Evolutionary conservation across 768 basidiomycete genomes (phyloP), one percentile per base, ranked within the genome.

Genomic region (Termitomyces sp.): DNA sequence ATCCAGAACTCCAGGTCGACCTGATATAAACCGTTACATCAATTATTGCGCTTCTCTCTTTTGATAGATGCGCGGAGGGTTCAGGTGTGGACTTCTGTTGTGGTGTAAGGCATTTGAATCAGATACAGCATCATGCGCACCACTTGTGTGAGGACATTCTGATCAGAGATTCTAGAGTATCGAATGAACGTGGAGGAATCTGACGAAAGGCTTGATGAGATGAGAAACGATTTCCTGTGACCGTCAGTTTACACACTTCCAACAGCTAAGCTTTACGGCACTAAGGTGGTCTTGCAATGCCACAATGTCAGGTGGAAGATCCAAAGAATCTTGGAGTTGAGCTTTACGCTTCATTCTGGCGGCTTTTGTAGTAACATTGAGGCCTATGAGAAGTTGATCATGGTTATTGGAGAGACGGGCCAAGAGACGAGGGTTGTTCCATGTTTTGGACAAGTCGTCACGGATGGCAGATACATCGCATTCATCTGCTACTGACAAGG

Each of bases 131-230:
- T 28, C 18, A 53, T 38, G 61, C 73, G 56, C 64, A 81, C 84
- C 62, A 72, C 64, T 56, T 69, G 69, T 3, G 68, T 69, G 3
- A 87, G 70, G 7, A 79, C 77, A 64, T 91, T 92, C 52, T 81
- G 77, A 65, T 92, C 90, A 0, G 86, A 77, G 63, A 82, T 82
- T 64, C 80, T 86, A 28, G 86, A 74, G 3, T 83, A 72, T 32
- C 88, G 80, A 66, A 87, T 80, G 65, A 90, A 90, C 20, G 80
- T 69, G 0, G 80, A 80, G 12, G 88, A 74, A 56, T 82, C 81
- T 57, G 75, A 64, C 20, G 75, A 70, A 42, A 86, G 32, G 28
- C 58, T 57, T 60, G 36, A 58, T 52, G 58, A 20, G 6, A 58
- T 48, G 26, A 33, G 53, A 42, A 20, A 28, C 2, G 6, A 13